Base-by-base conservation (phyloP, 2,329 filamentous ascomycete genomes). In the Botrytis aclada region DNA sequence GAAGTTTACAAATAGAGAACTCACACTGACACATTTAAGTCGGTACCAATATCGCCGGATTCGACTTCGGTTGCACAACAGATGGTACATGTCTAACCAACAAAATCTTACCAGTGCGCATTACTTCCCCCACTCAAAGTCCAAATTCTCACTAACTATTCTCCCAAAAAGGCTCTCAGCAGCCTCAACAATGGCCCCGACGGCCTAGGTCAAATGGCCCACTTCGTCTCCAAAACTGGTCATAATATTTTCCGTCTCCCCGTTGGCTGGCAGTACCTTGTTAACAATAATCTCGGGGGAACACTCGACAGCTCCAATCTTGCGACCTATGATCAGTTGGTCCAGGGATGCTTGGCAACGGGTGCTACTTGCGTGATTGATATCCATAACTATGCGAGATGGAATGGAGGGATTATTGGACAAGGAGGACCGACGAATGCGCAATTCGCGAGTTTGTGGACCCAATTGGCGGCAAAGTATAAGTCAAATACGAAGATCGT, bases 381-480 rank as follows among this genome's bases (percentile, higher is more conserved):
- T 77, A 78, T 88, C 41, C 86, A 88, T 82, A 88, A 88, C 80
- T 88, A 80, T 81, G 89, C 85, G 0, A 85, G 89, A 65, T 91
- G 87, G 84, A 86, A 92, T 76, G 87, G 87, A 22, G 81, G 81
- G 4, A 88, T 92, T 75, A 86, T 92, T 72, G 90, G 90, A 1
- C 89, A 92, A 78, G 89, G 89, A 34, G 90, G 89, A 0, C 89
- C 89, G 0, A 85, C 85, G 0, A 85, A 91, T 78, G 86, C 85
- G 81, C 74, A 88, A 22, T 89, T 92, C 84, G 71, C 69, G 5
- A 82, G 82, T 60, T 81, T 92, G 8, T 92, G 90, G 90, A 80
- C 78, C 1, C 83, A 87, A 73, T 80, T 90, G 7, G 90, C 90
- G 1, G 83, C 81, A 1, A 88, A 88, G 78, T 92, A 92, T 80